These are phyloP conservation scores for Xylaria sp. DNA, from an alignment of 2,329 filamentous ascomycete genomes.

Conservation along the genomic window DNA sequence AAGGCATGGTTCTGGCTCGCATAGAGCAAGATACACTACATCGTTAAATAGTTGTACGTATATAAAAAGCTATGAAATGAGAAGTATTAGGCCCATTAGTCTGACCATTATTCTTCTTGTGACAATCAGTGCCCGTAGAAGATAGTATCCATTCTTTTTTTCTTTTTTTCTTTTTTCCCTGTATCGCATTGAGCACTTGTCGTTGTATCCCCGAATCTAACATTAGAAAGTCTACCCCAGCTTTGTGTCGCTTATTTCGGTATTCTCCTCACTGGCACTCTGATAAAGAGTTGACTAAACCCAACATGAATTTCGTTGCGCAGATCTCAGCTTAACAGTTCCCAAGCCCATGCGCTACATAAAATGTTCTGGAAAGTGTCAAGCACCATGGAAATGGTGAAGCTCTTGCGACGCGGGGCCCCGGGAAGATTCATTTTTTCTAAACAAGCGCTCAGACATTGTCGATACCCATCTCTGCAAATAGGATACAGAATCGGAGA, in stretches of 20 bases:
- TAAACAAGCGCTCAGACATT: background rate
- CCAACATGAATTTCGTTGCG: background rate
- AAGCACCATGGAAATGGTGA: background rate
- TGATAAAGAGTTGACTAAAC: background rate
- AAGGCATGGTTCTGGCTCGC: constrained; percentile 68
- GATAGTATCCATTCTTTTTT: background rate
- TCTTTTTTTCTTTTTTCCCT: no score
- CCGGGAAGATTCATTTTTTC: background rate
- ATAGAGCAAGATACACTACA: constrained; percentile 42
- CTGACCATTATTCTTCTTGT: background rate
- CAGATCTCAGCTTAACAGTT: background rate
- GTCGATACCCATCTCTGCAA: no score
- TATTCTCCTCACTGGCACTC: background rate
- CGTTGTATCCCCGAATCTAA: background rate
- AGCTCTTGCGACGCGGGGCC: background rate
- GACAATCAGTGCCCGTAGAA: background rate
- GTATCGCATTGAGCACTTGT: background rate
- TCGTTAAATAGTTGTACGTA: background rate
- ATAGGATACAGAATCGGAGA: no score
- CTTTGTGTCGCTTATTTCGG: background rate
- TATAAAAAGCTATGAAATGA: background rate
- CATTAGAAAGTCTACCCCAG: background rate
- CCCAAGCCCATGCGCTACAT: no score
- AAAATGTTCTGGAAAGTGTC: background rate
- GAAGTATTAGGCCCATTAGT: background rate